Percentiles rank a stretch among this genome's conserved stretches.
Conservation (phyloP, 1,284 basidiomycete species). For the Mycosarcoma maydis region DNA sequence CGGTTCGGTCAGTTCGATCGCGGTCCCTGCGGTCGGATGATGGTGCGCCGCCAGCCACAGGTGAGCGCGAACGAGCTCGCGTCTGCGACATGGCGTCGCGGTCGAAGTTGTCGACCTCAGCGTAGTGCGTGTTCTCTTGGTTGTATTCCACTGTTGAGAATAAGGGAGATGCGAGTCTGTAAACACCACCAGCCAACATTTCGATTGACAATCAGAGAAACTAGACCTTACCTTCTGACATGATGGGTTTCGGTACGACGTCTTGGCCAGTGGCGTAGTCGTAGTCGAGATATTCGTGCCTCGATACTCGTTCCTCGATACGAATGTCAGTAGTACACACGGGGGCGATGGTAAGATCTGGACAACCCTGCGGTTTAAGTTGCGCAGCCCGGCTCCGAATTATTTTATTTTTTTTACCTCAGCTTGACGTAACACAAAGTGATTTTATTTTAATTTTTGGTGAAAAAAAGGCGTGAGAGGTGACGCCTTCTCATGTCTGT, state of each 20-base stretch:
- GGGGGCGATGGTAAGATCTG: not conserved
- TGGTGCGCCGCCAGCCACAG: conserved; percentile 28
- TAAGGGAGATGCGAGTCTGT: not conserved
- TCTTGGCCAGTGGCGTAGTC: not conserved
- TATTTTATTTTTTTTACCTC: not conserved
- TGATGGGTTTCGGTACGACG: not conserved
- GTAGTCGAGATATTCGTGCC: not conserved
- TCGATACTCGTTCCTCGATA: not conserved
- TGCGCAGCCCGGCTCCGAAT: conserved; percentile 22
- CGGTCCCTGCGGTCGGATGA: conserved; percentile 26
- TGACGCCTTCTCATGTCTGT: too few species aligned
- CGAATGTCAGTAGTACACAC: too few species aligned
- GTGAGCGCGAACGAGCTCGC: conserved; percentile 42
- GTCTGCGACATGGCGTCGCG: conserved; percentile 42
- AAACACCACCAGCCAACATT: not conserved
- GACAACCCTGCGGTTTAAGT: conserved; percentile 5
- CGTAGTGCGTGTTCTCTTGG: conserved; percentile 33
- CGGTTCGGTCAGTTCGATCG: conserved; percentile 25
- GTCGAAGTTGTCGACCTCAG: conserved; percentile 33
- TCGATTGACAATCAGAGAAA: not conserved
- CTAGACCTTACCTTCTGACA: conserved; percentile 34
- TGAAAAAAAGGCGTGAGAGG: too few species aligned
- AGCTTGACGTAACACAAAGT: not conserved
- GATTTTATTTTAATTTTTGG: too few species aligned
- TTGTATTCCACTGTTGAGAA: conserved; percentile 20